Evolutionary conservation across 306 rosid species (phyloP).

Genomic region (Castanea mollissima): DNA sequence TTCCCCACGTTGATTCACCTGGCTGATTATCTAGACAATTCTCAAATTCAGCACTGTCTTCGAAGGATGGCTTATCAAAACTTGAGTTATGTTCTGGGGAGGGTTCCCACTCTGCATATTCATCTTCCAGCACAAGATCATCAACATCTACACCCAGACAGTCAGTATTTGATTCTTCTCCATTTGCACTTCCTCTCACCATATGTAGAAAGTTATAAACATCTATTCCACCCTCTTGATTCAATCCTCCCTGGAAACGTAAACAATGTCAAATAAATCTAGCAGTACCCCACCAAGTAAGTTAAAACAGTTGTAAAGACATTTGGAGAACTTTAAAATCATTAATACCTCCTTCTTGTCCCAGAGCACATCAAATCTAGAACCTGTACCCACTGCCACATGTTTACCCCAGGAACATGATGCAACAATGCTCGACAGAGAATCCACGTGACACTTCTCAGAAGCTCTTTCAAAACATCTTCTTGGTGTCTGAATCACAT

Average conservation of each 20-base stretch:
- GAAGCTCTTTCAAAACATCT: slow-evolving; percentile 93
- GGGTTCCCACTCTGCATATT: slow-evolving; percentile 38
- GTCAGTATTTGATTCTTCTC: slow-evolving; percentile 53
- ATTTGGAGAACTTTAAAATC: background rate
- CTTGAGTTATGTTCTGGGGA: slow-evolving; percentile 61
- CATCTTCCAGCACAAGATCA: slow-evolving; percentile 54
- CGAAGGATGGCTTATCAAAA: slow-evolving; percentile 67
- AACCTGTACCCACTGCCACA: slow-evolving; percentile 93
- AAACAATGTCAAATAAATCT: slow-evolving; percentile 17
- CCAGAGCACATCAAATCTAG: slow-evolving; percentile 82
- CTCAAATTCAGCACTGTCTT: slow-evolving; percentile 48
- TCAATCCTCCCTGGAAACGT: slow-evolving; percentile 49
- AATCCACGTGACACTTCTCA: slow-evolving; percentile 75
- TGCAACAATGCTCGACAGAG: slow-evolving; percentile 80
- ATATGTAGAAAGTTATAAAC: slow-evolving; percentile 69
- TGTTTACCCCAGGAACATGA: slow-evolving; percentile 97
- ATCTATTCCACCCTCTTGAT: slow-evolving; percentile 59
- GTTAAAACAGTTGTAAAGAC: background rate
- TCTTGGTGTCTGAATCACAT: slow-evolving; percentile 70
- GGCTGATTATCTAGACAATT: slow-evolving; percentile 22
- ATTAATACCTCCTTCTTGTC: slow-evolving; percentile 64
- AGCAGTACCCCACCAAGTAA: slow-evolving; percentile 1
- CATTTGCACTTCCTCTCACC: slow-evolving; percentile 49
- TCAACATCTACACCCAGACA: slow-evolving; percentile 81
- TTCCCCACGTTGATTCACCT: slow-evolving; percentile 37